Conservation (phyloP, 148 eudicot species). For the Heliosperma pusillum region DNA sequence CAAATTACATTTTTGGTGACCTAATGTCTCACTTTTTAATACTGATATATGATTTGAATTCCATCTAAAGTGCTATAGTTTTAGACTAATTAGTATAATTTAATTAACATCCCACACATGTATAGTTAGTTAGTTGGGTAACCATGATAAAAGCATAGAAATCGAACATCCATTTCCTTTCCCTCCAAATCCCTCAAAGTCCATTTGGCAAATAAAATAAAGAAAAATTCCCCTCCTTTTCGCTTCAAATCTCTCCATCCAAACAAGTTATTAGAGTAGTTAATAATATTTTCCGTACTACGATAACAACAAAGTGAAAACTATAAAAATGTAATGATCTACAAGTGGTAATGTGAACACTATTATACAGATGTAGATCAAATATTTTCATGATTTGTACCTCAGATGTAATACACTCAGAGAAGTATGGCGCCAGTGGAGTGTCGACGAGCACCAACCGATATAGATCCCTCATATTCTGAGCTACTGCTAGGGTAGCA, state of each 20-base stretch:
- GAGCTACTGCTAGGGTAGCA: constrained; percentile 95
- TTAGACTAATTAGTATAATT: not conserved
- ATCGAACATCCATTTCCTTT: too few species aligned
- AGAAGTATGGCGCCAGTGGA: constrained; percentile 96
- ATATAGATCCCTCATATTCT: constrained; percentile 94
- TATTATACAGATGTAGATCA: not conserved
- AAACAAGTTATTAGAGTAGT: too few species aligned
- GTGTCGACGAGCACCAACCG: constrained; percentile 98
- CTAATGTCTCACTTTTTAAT: too few species aligned
- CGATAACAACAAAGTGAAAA: not conserved
- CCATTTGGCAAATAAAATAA: too few species aligned
- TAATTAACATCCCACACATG: too few species aligned
- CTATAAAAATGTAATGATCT: not conserved
- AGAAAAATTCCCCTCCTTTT: too few species aligned
- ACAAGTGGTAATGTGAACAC: not conserved
- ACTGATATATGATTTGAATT: not conserved
- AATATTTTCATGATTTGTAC: constrained; percentile 33
- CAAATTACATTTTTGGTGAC: too few species aligned
- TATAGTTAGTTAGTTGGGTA: too few species aligned
- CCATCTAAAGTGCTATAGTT: not conserved
- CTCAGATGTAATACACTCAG: constrained; percentile 97
- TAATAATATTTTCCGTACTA: not conserved
- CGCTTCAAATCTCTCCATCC: too few species aligned
- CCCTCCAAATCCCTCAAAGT: too few species aligned
- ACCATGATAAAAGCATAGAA: too few species aligned